Conservation (phyloP, 2,329 filamentous ascomycete species). For the Periconia sp. region DNA sequence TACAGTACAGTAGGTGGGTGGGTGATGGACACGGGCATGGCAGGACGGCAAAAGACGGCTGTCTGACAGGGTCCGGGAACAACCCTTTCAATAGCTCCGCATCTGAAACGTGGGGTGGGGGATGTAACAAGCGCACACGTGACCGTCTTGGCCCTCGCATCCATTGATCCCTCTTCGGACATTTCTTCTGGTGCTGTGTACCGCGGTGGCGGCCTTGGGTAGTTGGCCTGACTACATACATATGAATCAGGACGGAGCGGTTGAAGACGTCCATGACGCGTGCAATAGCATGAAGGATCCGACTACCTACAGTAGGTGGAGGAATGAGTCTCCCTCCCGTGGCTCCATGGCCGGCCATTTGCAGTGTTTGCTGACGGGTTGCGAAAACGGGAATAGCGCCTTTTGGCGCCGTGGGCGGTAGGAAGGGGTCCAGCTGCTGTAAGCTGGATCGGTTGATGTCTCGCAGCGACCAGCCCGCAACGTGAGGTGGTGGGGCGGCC, state of each 20-base stretch:
- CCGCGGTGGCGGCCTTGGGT: not conserved
- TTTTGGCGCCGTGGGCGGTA: not conserved
- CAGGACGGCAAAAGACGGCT: not conserved
- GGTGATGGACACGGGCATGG: too few species aligned
- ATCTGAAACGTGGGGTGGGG: slow-evolving; percentile 1
- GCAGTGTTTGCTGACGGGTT: not conserved
- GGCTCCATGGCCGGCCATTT: not conserved
- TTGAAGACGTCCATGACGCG: not conserved
- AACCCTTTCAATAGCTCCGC: not conserved
- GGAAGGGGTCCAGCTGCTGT: not conserved
- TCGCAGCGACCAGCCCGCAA: not conserved
- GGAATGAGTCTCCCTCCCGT: not conserved
- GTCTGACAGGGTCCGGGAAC: not conserved
- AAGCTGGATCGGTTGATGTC: not conserved
- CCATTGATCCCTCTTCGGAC: not conserved
- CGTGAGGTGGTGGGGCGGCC: not conserved
- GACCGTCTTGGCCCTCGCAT: not conserved
- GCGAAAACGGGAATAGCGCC: not conserved
- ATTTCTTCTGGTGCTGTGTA: not conserved
- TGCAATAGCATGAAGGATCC: not conserved
- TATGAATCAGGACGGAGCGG: too few species aligned
- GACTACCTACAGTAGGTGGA: too few species aligned
- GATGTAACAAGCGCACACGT: not conserved
- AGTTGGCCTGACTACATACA: too few species aligned
- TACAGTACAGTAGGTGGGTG: too few species aligned